phyloP scores from a whole-genome alignment of 768 basidiomycete genomes.

The Psilocybe cubensis region DNA sequence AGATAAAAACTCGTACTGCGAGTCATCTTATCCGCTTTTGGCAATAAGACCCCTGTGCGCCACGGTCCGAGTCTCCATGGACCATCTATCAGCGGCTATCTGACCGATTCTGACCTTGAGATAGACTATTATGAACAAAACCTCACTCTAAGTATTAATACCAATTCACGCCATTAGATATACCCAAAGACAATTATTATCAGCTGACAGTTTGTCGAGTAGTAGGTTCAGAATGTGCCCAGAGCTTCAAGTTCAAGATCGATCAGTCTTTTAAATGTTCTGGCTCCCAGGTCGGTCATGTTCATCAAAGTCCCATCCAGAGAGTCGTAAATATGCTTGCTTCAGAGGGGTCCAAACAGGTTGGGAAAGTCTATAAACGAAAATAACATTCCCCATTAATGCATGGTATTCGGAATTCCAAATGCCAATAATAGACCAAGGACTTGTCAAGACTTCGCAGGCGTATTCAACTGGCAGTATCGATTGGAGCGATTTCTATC shows the following conservation, averaged over 20 bases:
- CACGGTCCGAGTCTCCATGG: slow-evolving; percentile 1
- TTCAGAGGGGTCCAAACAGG: no score
- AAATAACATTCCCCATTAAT: background rate
- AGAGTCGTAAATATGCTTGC: no score
- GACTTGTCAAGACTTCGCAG: background rate
- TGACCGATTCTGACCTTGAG: background rate
- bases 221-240: no score
- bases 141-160: no score
- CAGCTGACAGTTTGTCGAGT: no score
- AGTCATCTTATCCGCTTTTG: slow-evolving; percentile 1
- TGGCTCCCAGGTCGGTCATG: no score
- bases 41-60: slow-evolving; percentile 5
- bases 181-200: no score
- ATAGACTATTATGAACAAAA: background rate
- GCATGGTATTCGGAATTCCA: background rate
- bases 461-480: background rate
- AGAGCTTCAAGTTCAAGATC: no score
- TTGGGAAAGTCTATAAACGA: background rate
- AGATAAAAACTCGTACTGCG: slow-evolving; percentile 6
- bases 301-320: no score
- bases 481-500: no score
- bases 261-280: no score
- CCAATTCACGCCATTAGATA: no score
- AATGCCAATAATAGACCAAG: background rate
- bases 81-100: background rate